Percentiles rank a stretch among this genome's conserved stretches.
phyloP scores from a whole-genome alignment of 2,329 filamentous ascomycete genomes.

The Alternaria sp. region DNA sequence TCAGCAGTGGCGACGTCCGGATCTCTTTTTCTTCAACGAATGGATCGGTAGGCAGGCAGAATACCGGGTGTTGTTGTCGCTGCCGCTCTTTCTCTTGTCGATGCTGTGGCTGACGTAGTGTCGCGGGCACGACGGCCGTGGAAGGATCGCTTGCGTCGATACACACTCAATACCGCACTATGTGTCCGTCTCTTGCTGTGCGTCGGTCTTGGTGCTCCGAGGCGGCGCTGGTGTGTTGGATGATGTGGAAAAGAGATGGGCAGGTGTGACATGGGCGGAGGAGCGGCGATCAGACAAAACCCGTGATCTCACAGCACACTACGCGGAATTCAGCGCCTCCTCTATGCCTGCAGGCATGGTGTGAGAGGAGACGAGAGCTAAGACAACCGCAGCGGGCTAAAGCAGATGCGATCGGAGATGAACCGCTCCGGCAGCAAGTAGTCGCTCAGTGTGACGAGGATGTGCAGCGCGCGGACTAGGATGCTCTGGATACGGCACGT shows the following conservation, averaged over 20 bases:
- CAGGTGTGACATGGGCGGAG: constrained; percentile 33
- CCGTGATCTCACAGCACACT: constrained; percentile 38
- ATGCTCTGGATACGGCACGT: constrained; percentile 22
- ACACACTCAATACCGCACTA: constrained; percentile 13
- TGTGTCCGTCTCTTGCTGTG: constrained; percentile 26
- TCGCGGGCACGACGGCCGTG: constrained; percentile 25
- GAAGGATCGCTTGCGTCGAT: constrained; percentile 15
- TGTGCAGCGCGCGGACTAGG: constrained; percentile 23
- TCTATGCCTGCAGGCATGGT: constrained; percentile 31
- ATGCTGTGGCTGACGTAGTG: constrained; percentile 35
- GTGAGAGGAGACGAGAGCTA: constrained; percentile 31
- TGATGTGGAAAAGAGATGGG: constrained; percentile 22
- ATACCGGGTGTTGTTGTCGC: background rate
- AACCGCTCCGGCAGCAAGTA: constrained; percentile 36
- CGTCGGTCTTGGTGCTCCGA: constrained; percentile 5
- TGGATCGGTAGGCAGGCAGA: background rate
- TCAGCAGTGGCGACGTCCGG: background rate
- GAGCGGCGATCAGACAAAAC: constrained; percentile 26
- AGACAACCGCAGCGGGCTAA: constrained; percentile 24
- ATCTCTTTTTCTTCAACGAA: background rate
- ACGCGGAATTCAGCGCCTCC: constrained; percentile 28
- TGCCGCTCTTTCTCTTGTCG: constrained; percentile 18
- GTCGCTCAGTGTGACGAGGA: constrained; percentile 31
- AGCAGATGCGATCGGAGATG: constrained; percentile 50
- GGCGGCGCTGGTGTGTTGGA: constrained; percentile 14